These are phyloP conservation scores for Apiospora saccharicola DNA, from an alignment of 2,329 filamentous ascomycete genomes.

Conservation along the genomic window DNA sequence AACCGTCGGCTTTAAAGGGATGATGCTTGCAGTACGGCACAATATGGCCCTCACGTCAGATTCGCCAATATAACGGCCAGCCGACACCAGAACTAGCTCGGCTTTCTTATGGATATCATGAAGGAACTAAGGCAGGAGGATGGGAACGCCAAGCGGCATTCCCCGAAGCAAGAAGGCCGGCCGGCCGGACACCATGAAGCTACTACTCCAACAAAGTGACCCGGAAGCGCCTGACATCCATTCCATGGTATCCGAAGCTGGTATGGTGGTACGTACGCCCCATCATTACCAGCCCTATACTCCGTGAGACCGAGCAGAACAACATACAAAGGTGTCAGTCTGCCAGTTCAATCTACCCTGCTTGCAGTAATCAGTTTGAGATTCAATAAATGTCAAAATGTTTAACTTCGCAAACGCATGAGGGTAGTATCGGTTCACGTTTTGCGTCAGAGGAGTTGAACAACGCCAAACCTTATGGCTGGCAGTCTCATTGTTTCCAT, in stretches of 20 bases:
- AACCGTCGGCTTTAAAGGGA: no score
- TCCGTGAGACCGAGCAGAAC: no score
- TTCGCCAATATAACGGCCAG: neutral
- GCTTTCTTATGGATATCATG: neutral
- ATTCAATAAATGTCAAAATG: neutral
- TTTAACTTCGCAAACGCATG: neutral
- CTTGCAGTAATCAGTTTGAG: neutral
- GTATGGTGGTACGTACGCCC: no score
- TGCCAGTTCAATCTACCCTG: neutral
- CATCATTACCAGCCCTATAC: no score
- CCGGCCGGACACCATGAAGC: neutral
- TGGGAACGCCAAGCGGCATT: neutral
- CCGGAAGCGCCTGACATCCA: no score
- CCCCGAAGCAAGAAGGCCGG: neutral
- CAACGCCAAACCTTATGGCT: neutral
- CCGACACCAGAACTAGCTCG: neutral
- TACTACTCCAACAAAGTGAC: no score
- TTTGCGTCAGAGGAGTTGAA: neutral
- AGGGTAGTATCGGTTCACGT: neutral
- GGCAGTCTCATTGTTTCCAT: neutral
- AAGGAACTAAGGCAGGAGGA: neutral
- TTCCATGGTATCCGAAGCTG: no score
- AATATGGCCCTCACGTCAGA: no score
- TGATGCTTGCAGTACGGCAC: no score
- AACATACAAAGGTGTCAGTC: neutral